These are phyloP conservation scores for Pachyrhizus erosus DNA, from an alignment of 306 rosid species.

Conservation along the genomic window DNA sequence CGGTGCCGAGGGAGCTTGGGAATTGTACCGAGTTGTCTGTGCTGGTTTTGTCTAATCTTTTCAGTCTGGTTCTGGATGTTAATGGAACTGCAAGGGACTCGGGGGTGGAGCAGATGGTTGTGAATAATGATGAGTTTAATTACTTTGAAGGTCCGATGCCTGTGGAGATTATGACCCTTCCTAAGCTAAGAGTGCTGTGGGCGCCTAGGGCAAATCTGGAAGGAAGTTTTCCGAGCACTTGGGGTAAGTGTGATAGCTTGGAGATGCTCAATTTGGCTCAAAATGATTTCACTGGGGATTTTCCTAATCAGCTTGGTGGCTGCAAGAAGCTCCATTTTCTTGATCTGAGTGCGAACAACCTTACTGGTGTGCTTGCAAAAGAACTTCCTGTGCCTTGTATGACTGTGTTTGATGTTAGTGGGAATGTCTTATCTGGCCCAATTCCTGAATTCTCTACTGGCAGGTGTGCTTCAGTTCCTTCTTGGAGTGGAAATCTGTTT, in stretches of 20 bases:
- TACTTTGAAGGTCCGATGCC: conserved; percentile 73
- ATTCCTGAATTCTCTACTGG: conserved; percentile 53
- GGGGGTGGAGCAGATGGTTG: conserved; percentile 46
- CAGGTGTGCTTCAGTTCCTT: conserved; percentile 47
- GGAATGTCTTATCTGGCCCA: conserved; percentile 61
- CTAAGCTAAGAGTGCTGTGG: conserved; percentile 78
- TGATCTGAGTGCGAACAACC: conserved; percentile 68
- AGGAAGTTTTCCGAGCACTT: conserved; percentile 56
- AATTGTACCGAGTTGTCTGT: conserved; percentile 69
- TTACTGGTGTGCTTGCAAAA: conserved; percentile 63
- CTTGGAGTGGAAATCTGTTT: conserved; percentile 42
- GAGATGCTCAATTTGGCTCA: conserved; percentile 79
- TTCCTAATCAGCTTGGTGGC: conserved; percentile 54
- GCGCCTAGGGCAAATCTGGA: conserved; percentile 76
- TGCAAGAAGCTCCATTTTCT: conserved; percentile 74
- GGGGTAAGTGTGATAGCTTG: conserved; percentile 71
- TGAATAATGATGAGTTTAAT: conserved; percentile 63
- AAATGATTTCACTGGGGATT: conserved; percentile 65
- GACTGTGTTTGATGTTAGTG: conserved; percentile 78
- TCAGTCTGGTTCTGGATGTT: conserved; percentile 48
- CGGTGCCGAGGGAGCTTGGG: conserved; percentile 67
- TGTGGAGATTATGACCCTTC: conserved; percentile 60
- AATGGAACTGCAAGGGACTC: conserved; percentile 43
- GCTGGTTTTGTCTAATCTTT: conserved; percentile 75
- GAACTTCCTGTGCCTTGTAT: conserved; percentile 71